Evolutionary conservation across 495 filamentous ascomycete genomes (phyloP), one percentile per base, ranked within the genome.

Genomic region (Penicillium pulvis): DNA sequence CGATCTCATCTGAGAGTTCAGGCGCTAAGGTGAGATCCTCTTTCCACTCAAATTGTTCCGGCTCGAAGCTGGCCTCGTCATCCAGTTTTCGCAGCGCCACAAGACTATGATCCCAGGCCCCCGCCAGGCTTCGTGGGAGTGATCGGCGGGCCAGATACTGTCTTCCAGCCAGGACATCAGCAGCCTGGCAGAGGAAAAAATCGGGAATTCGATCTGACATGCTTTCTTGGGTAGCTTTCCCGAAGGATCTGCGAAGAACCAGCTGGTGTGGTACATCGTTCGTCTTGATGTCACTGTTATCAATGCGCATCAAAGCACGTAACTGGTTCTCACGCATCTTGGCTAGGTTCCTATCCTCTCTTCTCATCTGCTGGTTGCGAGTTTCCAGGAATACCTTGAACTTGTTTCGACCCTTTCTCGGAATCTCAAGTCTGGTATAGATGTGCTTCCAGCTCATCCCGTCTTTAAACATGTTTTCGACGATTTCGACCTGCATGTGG

Each of bases 401-500:
- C 6, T 63, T 55, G 4, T 49, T 42, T 19, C 50, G 47, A 6
- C 78, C 71, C 23, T 62, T 36, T 14, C 11, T 8, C 4, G 42
- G 64, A 9, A 81, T 44, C 0, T 61, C 70, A 24, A 81, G 68
- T 58, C 64, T 58, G 3, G 42, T 35, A 41, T 51, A 60, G 3
- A 61, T 50, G 4, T 24, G 55, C 1, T 51, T n/a, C 64, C 69
- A 71, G 8, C 17, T 61, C 2, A 6, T 9, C 39, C 55, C 20
- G 11, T 23, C 33, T 16, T 66, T 53, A n/a, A 74, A 50, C 14
- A 76, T 60, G 42, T 71, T 76, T 12, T 67, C 56, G 12, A 72
- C 47, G 24, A 76, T 76, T 42, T 80, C 76, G 0, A 71, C 57
- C 58, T 74, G 69, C 23, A 80, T 58, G 2, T 64, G 60, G 9